A percentile compares a stretch with the other conserved stretches of the same genome.
Conservation (phyloP, 768 basidiomycete species). For the Rossbeevera mucosa region DNA sequence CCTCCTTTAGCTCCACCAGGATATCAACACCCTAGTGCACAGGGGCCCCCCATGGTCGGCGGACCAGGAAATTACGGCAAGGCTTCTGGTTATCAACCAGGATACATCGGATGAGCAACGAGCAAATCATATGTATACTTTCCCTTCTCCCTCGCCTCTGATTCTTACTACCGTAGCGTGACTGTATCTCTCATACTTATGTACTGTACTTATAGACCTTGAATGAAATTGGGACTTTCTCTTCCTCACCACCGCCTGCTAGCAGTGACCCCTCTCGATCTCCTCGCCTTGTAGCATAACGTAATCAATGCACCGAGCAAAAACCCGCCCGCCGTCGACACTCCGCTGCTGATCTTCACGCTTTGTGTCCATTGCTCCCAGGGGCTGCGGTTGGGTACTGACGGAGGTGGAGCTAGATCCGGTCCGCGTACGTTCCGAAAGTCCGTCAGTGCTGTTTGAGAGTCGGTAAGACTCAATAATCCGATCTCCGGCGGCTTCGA, state of each 20-base stretch:
- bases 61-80: constrained; percentile 11
- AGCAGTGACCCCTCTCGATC: constrained; percentile 1
- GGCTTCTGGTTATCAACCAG: constrained; percentile 25
- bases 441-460: constrained; percentile 30
- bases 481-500: constrained; percentile 42
- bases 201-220: not conserved
- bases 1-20: constrained; percentile 33
- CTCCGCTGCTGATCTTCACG: constrained; percentile 19
- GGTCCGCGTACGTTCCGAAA: constrained; percentile 42
- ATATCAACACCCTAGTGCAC: constrained; percentile 35
- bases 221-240: constrained; percentile 1
- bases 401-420: constrained; percentile 33
- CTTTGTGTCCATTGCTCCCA: constrained; percentile 14
- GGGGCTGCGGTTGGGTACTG: not conserved
- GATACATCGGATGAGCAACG: constrained; percentile 19
- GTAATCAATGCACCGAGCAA: constrained; percentile 31
- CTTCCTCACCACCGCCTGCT: constrained; percentile 4
- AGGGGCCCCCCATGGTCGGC: constrained; percentile 3
- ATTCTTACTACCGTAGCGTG: not conserved
- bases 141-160: not conserved
- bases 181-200: not conserved
- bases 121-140: not conserved
- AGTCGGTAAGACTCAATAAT: constrained; percentile 42
- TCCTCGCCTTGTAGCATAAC: constrained; percentile 11
- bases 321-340: constrained; percentile 34